Evolutionary conservation across 139 green algal genomes (phyloP).

Genomic region (Chlamydomonas eustigma): DNA sequence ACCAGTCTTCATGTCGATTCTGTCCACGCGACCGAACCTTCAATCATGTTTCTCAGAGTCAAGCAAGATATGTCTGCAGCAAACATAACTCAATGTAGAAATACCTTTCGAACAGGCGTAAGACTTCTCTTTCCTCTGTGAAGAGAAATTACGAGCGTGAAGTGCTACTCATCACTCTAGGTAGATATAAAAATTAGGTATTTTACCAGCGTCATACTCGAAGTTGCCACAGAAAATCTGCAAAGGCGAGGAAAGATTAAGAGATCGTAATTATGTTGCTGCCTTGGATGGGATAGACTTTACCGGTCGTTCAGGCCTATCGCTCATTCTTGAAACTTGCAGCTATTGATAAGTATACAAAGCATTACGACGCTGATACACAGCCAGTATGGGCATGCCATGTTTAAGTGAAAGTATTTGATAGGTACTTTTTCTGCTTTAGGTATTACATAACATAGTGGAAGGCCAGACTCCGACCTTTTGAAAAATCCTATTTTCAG

Average conservation of each 20-base stretch:
- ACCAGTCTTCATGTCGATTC: conserved; percentile 17
- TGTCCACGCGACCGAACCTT: conserved; percentile 8
- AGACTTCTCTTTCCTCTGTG: conserved; percentile 8
- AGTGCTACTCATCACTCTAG: not conserved
- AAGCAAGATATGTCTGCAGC: not conserved
- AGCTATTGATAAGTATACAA: no score
- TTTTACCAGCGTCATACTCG: conserved; percentile 11
- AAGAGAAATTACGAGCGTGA: not conserved
- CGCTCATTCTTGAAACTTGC: no score
- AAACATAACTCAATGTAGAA: not conserved
- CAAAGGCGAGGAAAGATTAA: not conserved
- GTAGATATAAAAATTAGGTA: not conserved
- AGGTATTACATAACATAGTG: no score
- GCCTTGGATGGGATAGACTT: no score
- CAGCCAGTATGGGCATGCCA: no score
- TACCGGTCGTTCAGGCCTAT: conserved; percentile 8
- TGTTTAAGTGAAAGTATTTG: no score
- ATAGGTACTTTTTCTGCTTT: no score
- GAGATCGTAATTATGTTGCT: no score
- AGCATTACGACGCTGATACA: no score
- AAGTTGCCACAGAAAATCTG: conserved; percentile 8
- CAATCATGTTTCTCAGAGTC: not conserved
- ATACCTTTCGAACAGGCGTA: conserved; percentile 4
- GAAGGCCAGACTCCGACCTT: no score
- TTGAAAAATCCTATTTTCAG: no score